Evolutionary conservation across 2,329 filamentous ascomycete genomes (phyloP).

Genomic region (Curvularia verruculosa): DNA sequence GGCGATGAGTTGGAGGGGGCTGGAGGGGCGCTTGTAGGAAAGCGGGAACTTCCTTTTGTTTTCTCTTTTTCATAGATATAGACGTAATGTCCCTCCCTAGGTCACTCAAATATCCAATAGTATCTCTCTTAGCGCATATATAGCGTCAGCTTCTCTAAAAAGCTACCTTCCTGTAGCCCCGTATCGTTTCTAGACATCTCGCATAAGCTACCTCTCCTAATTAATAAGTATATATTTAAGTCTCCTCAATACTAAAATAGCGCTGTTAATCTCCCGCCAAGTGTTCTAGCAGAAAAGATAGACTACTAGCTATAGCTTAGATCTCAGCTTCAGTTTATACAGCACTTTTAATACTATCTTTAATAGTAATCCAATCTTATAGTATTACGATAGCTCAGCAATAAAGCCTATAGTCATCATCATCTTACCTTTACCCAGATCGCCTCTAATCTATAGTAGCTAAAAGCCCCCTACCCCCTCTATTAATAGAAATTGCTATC

Average conservation of each 20-base stretch:
- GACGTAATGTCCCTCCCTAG: too few relatives aligned
- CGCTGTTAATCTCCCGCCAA: slow-evolving; percentile 47
- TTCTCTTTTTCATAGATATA: background rate
- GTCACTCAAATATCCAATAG: slow-evolving; percentile 52
- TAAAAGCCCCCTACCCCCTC: slow-evolving; percentile 16
- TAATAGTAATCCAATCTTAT: background rate
- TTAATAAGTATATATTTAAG: slow-evolving; percentile 50
- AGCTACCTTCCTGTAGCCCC: slow-evolving; percentile 41
- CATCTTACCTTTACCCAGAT: too few relatives aligned
- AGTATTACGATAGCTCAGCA: background rate
- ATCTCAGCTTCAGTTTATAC: background rate
- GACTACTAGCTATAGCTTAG: background rate
- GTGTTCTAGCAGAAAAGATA: slow-evolving; percentile 44
- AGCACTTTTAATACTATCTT: background rate
- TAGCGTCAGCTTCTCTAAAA: slow-evolving; percentile 52
- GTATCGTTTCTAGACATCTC: slow-evolving; percentile 32
- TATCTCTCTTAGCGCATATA: slow-evolving; percentile 46
- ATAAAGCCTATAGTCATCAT: slow-evolving; percentile 28
- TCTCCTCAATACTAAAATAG: slow-evolving; percentile 51
- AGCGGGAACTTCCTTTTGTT: background rate
- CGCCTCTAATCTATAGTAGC: slow-evolving; percentile 52
- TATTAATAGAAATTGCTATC: slow-evolving; percentile 30
- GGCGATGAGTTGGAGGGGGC: slow-evolving; percentile 27
- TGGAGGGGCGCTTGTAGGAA: background rate
- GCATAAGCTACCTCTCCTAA: background rate